These are phyloP conservation scores for Puya raimondii DNA, from an alignment of 176 grass and related monocot genomes.

Conservation along the genomic window DNA sequence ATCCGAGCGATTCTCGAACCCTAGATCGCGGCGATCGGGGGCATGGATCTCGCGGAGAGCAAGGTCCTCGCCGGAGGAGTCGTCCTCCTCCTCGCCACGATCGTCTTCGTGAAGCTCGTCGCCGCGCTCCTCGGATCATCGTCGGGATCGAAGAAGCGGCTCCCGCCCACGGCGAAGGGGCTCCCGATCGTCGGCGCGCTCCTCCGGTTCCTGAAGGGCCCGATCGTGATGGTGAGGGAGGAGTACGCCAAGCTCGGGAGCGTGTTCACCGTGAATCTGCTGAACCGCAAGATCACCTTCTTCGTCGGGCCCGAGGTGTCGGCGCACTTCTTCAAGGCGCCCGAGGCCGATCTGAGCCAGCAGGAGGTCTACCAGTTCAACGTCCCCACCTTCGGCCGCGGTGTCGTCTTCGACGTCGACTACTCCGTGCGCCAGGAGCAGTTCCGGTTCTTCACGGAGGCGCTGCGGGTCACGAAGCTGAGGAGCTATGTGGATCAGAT, in stretches of 20 bases:
- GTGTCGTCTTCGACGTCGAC: slow-evolving; percentile 76
- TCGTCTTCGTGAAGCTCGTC: slow-evolving; percentile 42
- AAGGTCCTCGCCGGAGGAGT: slow-evolving; percentile 32
- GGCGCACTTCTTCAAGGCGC: slow-evolving; percentile 75
- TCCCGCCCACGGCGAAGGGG: slow-evolving; percentile 55
- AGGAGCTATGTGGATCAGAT: slow-evolving; percentile 73
- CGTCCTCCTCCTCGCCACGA: slow-evolving; percentile 39
- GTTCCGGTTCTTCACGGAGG: slow-evolving; percentile 85
- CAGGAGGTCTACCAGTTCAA: slow-evolving; percentile 94
- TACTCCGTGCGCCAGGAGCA: slow-evolving; percentile 83
- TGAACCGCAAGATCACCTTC: slow-evolving; percentile 68
- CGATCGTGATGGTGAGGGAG: slow-evolving; percentile 69
- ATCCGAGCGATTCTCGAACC: slow-evolving; percentile 1
- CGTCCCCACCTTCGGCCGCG: slow-evolving; percentile 71
- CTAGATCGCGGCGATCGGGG: neutral
- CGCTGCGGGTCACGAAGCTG: slow-evolving; percentile 60
- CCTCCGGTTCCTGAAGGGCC: slow-evolving; percentile 63
- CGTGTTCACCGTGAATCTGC: slow-evolving; percentile 65
- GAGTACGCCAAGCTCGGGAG: slow-evolving; percentile 69
- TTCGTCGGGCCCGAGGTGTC: slow-evolving; percentile 82
- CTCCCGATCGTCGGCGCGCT: slow-evolving; percentile 57
- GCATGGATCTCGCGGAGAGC: slow-evolving; percentile 50
- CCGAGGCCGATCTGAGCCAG: slow-evolving; percentile 82
- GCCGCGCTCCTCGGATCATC: slow-evolving; percentile 17
- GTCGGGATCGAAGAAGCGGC: slow-evolving; percentile 19